Percentiles rank a stretch among this genome's conserved stretches.
phyloP scores from a whole-genome alignment of 2,329 filamentous ascomycete genomes.

The Rutstroemia sp. region DNA sequence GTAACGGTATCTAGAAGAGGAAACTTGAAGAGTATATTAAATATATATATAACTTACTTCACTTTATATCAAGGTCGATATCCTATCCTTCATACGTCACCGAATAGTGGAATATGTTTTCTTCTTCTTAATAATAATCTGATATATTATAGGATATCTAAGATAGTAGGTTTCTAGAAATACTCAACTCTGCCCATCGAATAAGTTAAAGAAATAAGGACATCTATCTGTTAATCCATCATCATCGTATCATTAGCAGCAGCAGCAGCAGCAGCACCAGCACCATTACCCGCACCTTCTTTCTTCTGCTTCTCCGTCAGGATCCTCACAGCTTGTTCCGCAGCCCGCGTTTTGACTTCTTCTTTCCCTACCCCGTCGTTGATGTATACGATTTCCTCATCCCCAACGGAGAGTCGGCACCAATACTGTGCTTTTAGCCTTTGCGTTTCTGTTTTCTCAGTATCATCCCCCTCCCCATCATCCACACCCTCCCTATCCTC shows the following conservation, averaged over 20 bases:
- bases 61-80: too few species aligned
- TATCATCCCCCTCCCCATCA: neutral
- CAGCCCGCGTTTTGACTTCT: constrained; percentile 50
- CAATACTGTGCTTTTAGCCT: constrained; percentile 19
- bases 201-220: too few species aligned
- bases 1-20: too few species aligned
- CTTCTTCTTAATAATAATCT: too few species aligned
- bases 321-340: constrained; percentile 40
- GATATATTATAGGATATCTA: too few species aligned
- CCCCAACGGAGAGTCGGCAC: constrained; percentile 46
- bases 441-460: constrained; percentile 4
- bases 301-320: constrained; percentile 16
- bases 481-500: neutral
- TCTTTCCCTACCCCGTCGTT: constrained; percentile 39
- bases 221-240: neutral
- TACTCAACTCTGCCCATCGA: too few species aligned
- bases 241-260: neutral
- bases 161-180: too few species aligned
- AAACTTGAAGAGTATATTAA: too few species aligned
- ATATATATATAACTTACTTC: too few species aligned
- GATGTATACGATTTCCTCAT: constrained; percentile 38
- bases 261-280: neutral
- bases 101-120: too few species aligned
- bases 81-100: too few species aligned
- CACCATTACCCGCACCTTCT: neutral